phyloP scores from a whole-genome alignment of 495 filamentous ascomycete genomes.

The Tricharina praecox region DNA sequence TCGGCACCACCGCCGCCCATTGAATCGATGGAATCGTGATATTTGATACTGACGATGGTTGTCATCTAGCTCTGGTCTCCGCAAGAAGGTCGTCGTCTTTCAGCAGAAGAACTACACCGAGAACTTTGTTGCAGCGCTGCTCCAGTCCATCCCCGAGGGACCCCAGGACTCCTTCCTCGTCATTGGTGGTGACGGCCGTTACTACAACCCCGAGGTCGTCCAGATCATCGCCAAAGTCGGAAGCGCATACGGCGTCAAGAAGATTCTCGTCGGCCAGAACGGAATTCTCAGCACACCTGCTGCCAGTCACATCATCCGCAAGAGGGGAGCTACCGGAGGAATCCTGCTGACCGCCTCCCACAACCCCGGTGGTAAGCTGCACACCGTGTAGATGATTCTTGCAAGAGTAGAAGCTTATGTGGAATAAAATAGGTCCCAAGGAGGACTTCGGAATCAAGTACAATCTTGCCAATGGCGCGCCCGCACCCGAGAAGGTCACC shows the following conservation, averaged over 20 bases:
- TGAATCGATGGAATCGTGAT: neutral
- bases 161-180: conserved; percentile 75
- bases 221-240: conserved; percentile 95
- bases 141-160: conserved; percentile 92
- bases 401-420: no score
- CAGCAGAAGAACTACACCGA: conserved; percentile 91
- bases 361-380: conserved; percentile 78
- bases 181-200: conserved; percentile 94
- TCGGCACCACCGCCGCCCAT: no score
- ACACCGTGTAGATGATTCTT: no score
- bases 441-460: conserved; percentile 99
- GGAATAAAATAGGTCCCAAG: conserved; percentile 70
- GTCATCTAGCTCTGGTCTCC: conserved; percentile 58
- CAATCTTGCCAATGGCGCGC: conserved; percentile 88
- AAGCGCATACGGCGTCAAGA: conserved; percentile 95
- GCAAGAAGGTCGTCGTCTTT: conserved; percentile 97
- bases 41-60: neutral
- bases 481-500: conserved; percentile 84
- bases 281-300: conserved; percentile 94
- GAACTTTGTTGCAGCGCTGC: conserved; percentile 79
- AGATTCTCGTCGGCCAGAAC: conserved; percentile 86
- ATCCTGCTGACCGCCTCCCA: conserved; percentile 94
- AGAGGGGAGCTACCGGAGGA: conserved; percentile 83
- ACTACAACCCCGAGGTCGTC: conserved; percentile 89
- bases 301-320: conserved; percentile 85